Base-by-base conservation (phyloP, 2,329 filamentous ascomycete genomes). In the Arthrinium phaeospermum region DNA sequence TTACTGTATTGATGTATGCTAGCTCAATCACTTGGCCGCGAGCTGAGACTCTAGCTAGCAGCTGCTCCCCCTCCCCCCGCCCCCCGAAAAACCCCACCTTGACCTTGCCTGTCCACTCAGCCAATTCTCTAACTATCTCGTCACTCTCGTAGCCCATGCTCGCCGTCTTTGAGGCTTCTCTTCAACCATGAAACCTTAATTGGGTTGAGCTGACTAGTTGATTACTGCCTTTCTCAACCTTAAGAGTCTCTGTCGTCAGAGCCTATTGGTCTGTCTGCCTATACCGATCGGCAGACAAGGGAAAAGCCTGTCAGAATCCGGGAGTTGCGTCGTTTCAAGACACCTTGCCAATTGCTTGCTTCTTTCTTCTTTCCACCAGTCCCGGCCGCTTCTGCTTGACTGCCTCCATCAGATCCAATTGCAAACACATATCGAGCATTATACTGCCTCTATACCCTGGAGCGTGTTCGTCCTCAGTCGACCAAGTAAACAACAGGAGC, bases 261-360 rank as follows among this genome's bases (percentile, higher is more conserved):
- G 57, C 57, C 57, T 41, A 64, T 41, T 64, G 57, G 34, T n/a
- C 34, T 41, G 8, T 41, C 34, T 64, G 34, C 10, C 57, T 64
- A 64, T 64, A 64, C 57, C 49, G 19, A n/a, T 12, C 57, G 57
- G 57, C 30, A 61, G 53, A 41, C 30, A n/a, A 41, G 34, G 57
- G 22, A 64, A 64, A 64, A 64, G 22, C 57, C 57, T 64, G 57
- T 41, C 57, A 64, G 10, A 12, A 64, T 4, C 12, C 57, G 19
- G 57, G 34, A 64, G 57, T 64, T 41, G 57, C 19, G n/a, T 64
- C 19, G 57, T 64, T 64, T 64, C 57, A 64, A 64, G 34, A 41
- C 57, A 64, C 57, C 57, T 64, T 64, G 57, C 57, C 57, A 64
- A 41, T 64, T 64, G 34, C 57, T 64, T 41, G 53, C 57, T 64